Percentiles rank a stretch among this genome's conserved stretches.
phyloP scores from a whole-genome alignment of 169 alveolate genomes.

The Cryptosporidium tyzzeri region DNA sequence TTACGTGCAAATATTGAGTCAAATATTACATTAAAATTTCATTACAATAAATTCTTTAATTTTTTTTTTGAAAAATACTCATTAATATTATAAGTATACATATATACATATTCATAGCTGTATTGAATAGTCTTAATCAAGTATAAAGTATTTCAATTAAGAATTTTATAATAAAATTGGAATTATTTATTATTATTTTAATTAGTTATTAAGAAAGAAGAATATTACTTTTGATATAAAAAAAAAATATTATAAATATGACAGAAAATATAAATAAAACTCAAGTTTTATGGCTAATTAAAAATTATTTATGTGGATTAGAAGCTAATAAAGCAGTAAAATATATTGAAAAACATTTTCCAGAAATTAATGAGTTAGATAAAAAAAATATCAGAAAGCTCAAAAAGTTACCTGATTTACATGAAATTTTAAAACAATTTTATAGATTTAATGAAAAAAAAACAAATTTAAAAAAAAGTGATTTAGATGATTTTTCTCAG shows the following conservation, averaged over 20 bases:
- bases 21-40: not conserved
- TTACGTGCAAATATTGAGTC: conserved; percentile 2
- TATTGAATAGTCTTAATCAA: too few species aligned
- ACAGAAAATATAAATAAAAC: not conserved
- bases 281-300: conserved; percentile 18
- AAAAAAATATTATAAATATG: not conserved
- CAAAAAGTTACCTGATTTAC: conserved; percentile 31
- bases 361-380: conserved; percentile 13
- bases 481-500: not conserved
- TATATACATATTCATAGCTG: not conserved
- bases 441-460: not conserved
- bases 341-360: conserved; percentile 35
- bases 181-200: not conserved
- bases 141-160: not conserved
- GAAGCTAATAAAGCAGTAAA: conserved; percentile 45
- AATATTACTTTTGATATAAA: not conserved
- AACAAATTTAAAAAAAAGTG: not conserved
- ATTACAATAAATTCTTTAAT: not conserved
- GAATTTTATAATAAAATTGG: not conserved
- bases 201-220: not conserved
- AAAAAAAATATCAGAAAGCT: not conserved
- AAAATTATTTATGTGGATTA: conserved; percentile 3
- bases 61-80: not conserved
- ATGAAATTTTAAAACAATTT: not conserved
- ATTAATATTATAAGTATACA: too few species aligned